A percentile compares a stretch with the other conserved stretches of the same genome.
These are phyloP conservation scores for Aspergillus niger DNA, from an alignment of 2,329 filamentous ascomycete genomes.

Conservation along the genomic window DNA sequence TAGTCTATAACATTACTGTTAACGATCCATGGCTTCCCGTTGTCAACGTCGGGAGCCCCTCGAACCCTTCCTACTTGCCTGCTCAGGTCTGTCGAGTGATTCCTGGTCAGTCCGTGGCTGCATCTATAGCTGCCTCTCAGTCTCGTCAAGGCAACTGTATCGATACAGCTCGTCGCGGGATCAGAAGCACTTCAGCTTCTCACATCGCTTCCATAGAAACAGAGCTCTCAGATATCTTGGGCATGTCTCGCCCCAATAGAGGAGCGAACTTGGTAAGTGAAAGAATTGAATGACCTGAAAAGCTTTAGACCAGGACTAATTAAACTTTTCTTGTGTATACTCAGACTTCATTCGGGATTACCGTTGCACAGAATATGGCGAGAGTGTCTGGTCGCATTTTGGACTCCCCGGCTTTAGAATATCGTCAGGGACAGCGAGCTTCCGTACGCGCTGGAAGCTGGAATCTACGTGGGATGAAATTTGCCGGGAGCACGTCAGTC, in stretches of 20 bases:
- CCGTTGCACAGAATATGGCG: not conserved
- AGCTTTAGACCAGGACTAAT: no score
- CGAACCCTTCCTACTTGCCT: conserved; percentile 64
- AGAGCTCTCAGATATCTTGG: not conserved
- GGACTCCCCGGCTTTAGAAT: not conserved
- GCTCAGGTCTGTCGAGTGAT: conserved; percentile 64
- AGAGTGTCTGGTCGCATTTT: not conserved
- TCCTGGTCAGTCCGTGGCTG: conserved; percentile 62
- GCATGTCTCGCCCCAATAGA: not conserved
- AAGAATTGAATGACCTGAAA: not conserved
- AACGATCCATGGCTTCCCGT: conserved; percentile 52
- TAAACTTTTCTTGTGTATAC: not conserved
- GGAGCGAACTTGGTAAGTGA: not conserved
- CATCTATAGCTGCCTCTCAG: conserved; percentile 29
- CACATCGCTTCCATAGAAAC: not conserved
- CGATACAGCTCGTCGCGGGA: not conserved
- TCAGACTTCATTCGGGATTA: not conserved
- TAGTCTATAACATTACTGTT: conserved; percentile 40
- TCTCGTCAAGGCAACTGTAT: conserved; percentile 3
- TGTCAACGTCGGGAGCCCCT: conserved; percentile 62
- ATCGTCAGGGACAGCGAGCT: not conserved
- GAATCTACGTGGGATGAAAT: not conserved
- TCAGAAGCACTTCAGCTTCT: not conserved
- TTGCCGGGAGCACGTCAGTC: not conserved
- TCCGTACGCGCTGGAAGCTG: not conserved